Percentiles rank a stretch among this genome's conserved stretches.
Evolutionary conservation across 805 yeast species (phyloP).

Genomic region (Candida quercuum): DNA sequence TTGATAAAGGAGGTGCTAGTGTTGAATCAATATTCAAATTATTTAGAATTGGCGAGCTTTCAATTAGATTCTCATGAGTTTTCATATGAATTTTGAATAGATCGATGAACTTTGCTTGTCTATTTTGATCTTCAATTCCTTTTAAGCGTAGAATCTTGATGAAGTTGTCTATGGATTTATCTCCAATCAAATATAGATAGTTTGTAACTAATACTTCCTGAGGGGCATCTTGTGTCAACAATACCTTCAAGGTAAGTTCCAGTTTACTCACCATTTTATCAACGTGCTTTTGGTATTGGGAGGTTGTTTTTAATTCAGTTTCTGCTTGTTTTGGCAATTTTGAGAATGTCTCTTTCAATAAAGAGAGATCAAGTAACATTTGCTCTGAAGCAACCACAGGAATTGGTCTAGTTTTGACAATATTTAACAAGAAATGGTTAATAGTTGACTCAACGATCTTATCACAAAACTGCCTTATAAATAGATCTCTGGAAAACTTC

Average conservation of each 20-base stretch:
- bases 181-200: conserved; percentile 64
- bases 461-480: conserved; percentile 69
- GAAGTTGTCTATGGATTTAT: conserved; percentile 57
- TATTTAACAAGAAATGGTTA: conserved; percentile 48
- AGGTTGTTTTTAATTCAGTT: conserved; percentile 13
- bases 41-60: conserved; percentile 22
- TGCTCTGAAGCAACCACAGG: conserved; percentile 74
- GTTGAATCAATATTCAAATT: conserved; percentile 14
- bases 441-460: conserved; percentile 63
- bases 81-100: conserved; percentile 22
- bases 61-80: conserved; percentile 21
- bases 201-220: conserved; percentile 53
- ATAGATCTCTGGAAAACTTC: conserved; percentile 61
- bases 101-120: conserved; percentile 20
- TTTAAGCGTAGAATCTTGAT: conserved; percentile 59
- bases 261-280: conserved; percentile 36
- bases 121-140: conserved; percentile 33
- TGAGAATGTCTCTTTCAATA: conserved; percentile 49
- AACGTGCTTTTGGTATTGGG: conserved; percentile 37
- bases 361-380: conserved; percentile 64
- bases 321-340: conserved; percentile 17
- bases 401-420: conserved; percentile 62
- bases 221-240: conserved; percentile 65
- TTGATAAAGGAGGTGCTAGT: conserved; percentile 4
- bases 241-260: conserved; percentile 63